Conservation (phyloP, 768 basidiomycete genomes). For the Gymnopilus junonius region DNA sequence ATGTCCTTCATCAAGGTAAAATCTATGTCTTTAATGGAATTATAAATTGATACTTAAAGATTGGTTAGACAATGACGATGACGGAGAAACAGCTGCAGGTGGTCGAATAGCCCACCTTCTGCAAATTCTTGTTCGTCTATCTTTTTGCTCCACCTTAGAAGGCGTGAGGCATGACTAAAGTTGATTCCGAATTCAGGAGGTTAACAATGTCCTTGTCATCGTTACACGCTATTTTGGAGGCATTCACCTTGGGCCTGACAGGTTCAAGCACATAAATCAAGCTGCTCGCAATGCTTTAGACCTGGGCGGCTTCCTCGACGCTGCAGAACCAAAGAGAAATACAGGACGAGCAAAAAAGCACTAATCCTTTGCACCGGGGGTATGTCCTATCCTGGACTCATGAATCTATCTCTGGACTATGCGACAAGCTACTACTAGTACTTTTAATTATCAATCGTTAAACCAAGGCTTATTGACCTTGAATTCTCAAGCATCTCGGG, state of each 20-base stretch:
- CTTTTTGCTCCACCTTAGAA: neutral
- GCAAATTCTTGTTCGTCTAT: conserved; percentile 72
- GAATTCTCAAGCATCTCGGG: no score
- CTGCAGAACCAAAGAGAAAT: conserved; percentile 33
- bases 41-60: neutral
- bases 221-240: conserved; percentile 97
- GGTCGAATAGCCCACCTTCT: conserved; percentile 88
- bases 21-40: neutral
- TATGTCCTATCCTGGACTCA: no score
- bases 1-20: conserved; percentile 75
- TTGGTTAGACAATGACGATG: conserved; percentile 85
- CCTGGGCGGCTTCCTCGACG: conserved; percentile 82
- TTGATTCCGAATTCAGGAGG: conserved; percentile 51
- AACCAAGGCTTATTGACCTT: no score
- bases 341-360: conserved; percentile 31
- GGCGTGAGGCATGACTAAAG: neutral
- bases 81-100: conserved; percentile 93
- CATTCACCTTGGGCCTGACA: conserved; percentile 85
- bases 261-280: conserved; percentile 94
- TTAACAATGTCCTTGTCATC: conserved; percentile 84
- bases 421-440: no score
- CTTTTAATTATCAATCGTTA: no score
- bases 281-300: conserved; percentile 92
- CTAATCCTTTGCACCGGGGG: neutral
- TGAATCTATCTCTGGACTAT: no score